phyloP scores from a whole-genome alignment of 768 basidiomycete species.

The Xerocomellus chrysenteron region DNA sequence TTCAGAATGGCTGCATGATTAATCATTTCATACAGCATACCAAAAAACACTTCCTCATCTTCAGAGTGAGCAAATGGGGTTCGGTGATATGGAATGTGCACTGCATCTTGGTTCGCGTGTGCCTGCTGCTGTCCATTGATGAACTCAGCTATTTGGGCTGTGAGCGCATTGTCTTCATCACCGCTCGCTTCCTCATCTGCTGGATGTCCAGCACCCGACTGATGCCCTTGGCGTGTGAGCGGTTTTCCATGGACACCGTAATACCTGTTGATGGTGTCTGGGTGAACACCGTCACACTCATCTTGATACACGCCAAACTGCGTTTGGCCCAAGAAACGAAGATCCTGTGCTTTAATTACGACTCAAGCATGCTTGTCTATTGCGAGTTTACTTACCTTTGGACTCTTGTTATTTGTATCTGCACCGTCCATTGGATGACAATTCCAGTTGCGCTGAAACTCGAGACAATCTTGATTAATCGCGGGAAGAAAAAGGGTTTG shows the following conservation, averaged over 20 bases:
- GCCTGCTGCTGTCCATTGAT: background rate
- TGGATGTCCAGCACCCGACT: background rate
- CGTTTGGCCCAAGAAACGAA: constrained; percentile 13
- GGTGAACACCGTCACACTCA: background rate
- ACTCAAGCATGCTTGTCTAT: no score
- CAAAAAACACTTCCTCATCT: background rate
- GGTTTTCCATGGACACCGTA: background rate
- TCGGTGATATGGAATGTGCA: background rate
- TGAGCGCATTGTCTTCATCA: background rate
- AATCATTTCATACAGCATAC: background rate
- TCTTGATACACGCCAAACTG: constrained; percentile 9
- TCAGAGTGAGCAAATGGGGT: constrained; percentile 10
- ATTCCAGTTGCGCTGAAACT: constrained; percentile 41
- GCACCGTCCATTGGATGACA: constrained; percentile 26
- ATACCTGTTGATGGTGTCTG: background rate
- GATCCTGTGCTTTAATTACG: constrained; percentile 1
- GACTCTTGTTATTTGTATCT: constrained; percentile 6
- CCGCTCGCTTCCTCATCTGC: background rate
- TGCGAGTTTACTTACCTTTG: background rate
- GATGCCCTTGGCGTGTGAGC: background rate
- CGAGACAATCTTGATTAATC: constrained; percentile 39
- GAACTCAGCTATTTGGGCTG: background rate
- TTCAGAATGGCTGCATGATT: background rate
- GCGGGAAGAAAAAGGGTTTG: constrained; percentile 40
- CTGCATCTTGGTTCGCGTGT: background rate